phyloP scores from a whole-genome alignment of 2,329 filamentous ascomycete species.

The Pseudogymnoascus sp. region DNA sequence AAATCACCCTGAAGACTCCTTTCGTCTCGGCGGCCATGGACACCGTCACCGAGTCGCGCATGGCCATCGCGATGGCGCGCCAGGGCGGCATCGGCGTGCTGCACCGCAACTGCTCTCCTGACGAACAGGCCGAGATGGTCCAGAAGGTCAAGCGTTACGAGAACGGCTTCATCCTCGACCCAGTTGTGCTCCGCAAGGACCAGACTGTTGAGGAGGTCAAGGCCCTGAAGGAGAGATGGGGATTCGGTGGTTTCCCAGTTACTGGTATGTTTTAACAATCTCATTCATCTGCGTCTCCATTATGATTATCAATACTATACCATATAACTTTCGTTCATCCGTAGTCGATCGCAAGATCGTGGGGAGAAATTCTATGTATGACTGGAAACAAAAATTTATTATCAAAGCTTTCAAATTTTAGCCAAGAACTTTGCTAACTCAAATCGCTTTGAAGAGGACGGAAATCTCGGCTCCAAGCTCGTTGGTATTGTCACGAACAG shows the following conservation, averaged over 20 bases:
- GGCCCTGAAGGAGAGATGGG: slow-evolving; percentile 93
- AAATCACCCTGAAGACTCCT: slow-evolving; percentile 91
- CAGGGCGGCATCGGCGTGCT: slow-evolving; percentile 89
- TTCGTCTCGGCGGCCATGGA: slow-evolving; percentile 99
- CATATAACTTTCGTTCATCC: slow-evolving; percentile 99
- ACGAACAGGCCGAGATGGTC: slow-evolving; percentile 97
- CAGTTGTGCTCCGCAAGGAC: slow-evolving; percentile 78
- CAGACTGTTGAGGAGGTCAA: slow-evolving; percentile 90
- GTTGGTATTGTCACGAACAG: slow-evolving; percentile 96
- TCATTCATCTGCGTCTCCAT: slow-evolving; percentile 28
- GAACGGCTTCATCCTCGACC: slow-evolving; percentile 97
- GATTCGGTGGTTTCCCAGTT: slow-evolving; percentile 96
- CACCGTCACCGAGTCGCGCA: no score
- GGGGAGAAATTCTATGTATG: slow-evolving; percentile 61
- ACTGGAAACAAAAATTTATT: slow-evolving; percentile 18
- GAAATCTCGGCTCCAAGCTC: slow-evolving; percentile 89
- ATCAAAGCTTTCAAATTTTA: slow-evolving; percentile 17
- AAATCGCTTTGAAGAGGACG: slow-evolving; percentile 58
- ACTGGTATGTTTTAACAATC: slow-evolving; percentile 66
- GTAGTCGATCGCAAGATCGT: slow-evolving; percentile 80
- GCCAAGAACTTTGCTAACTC: slow-evolving; percentile 32
- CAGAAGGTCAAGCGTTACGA: slow-evolving; percentile 98
- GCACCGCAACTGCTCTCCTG: slow-evolving; percentile 98
- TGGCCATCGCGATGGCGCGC: slow-evolving; percentile 96
- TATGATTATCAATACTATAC: slow-evolving; percentile 76